Evolutionary conservation across 2,329 filamentous ascomycete species (phyloP).

Genomic region (Mariannaea sp.): DNA sequence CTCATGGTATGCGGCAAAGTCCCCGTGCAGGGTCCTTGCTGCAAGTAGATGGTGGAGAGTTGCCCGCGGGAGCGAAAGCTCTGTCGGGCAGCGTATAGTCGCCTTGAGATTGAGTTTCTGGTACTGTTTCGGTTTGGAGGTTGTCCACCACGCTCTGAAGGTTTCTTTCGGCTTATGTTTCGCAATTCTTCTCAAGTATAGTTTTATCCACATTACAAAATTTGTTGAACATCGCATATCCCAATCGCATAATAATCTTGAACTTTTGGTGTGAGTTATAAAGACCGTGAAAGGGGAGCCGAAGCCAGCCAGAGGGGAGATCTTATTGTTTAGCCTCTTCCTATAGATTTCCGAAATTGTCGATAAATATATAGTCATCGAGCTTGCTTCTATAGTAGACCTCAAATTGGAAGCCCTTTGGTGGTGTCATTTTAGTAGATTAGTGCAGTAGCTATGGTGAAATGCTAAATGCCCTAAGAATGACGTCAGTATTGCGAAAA

Average conservation of each 20-base stretch:
- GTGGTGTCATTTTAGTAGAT: constrained; percentile 63
- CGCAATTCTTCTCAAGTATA: background rate
- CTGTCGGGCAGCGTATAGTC: no score
- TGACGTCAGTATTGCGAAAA: background rate
- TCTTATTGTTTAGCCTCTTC: constrained; percentile 83
- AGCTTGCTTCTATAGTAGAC: constrained; percentile 79
- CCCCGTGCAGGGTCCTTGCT: no score
- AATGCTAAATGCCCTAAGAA: background rate
- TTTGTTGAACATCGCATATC: no score
- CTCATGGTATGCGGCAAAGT: background rate
- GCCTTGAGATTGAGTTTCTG: background rate
- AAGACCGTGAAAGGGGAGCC: constrained; percentile 89
- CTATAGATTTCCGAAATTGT: constrained; percentile 65
- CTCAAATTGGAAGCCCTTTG: constrained; percentile 72
- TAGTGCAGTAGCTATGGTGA: background rate
- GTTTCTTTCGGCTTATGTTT: background rate
- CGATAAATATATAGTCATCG: constrained; percentile 64
- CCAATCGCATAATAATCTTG: no score
- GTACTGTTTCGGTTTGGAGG: background rate
- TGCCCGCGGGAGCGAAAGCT: no score
- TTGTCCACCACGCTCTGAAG: background rate
- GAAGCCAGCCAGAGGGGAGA: constrained; percentile 79
- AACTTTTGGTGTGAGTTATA: constrained; percentile 81
- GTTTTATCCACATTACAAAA: no score
- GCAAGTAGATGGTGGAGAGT: no score